Conservation (phyloP, 2,329 filamentous ascomycete genomes). For the Passalora sequoiae region DNA sequence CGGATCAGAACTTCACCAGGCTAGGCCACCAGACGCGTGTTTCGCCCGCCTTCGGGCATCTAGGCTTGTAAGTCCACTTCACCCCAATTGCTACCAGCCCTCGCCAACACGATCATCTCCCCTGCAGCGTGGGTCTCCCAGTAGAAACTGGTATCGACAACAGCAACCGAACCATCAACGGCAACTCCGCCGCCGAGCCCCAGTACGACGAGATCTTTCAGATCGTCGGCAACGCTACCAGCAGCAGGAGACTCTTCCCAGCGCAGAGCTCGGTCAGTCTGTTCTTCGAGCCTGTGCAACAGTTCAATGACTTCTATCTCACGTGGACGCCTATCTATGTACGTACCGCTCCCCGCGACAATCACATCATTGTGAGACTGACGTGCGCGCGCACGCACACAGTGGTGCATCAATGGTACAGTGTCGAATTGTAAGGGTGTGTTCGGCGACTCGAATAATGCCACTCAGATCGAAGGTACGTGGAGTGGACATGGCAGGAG, state of each 20-base stretch:
- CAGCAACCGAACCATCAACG: constrained; percentile 17
- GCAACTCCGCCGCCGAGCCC: constrained; percentile 12
- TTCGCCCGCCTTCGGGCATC: background rate
- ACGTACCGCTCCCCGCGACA: no score
- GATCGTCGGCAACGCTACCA: constrained; percentile 6
- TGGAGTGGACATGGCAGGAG: background rate
- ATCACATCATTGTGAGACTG: background rate
- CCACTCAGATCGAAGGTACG: background rate
- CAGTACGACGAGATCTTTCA: constrained; percentile 15
- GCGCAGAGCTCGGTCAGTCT: constrained; percentile 12
- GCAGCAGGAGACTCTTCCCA: constrained; percentile 9
- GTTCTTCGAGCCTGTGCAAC: background rate
- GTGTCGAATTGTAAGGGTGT: constrained; percentile 8
- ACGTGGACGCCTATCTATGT: constrained; percentile 6
- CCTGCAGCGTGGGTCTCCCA: background rate
- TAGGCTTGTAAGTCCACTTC: background rate
- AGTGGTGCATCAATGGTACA: constrained; percentile 15
- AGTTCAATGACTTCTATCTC: background rate
- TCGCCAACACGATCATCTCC: no score
- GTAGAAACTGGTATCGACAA: constrained; percentile 7
- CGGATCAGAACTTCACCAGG: constrained; percentile 8
- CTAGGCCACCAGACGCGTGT: background rate
- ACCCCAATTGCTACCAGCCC: no score
- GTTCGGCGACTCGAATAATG: constrained; percentile 9
- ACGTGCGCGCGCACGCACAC: background rate